These are phyloP conservation scores for Pecoramyces ruminantium DNA, from an alignment of 192 early-diverging fungal genomes.

Conservation along the genomic window DNA sequence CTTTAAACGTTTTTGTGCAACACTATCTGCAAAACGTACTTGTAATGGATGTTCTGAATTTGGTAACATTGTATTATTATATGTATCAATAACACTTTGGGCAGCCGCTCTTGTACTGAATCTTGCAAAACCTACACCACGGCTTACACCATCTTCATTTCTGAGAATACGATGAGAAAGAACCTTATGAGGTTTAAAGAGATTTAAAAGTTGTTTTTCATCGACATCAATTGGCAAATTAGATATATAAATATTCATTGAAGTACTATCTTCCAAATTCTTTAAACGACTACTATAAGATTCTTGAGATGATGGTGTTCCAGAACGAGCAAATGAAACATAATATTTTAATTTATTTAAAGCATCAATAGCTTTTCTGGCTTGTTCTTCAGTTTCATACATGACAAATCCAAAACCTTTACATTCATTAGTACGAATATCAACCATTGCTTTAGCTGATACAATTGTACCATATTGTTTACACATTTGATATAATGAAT, in stretches of 20 bases:
- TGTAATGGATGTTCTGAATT: conserved; percentile 45
- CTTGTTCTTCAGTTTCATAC: conserved; percentile 54
- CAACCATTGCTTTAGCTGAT: conserved; percentile 70
- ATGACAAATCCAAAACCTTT: conserved; percentile 83
- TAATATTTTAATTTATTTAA: conserved; percentile 45
- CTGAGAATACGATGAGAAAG: conserved; percentile 59
- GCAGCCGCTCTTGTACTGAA: conserved; percentile 57
- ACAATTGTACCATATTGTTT: conserved; percentile 34
- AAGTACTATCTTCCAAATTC: conserved; percentile 51
- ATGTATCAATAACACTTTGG: conserved; percentile 40
- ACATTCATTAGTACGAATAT: conserved; percentile 57
- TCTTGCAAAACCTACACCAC: conserved; percentile 69
- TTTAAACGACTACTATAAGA: conserved; percentile 45
- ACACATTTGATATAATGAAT: conserved; percentile 41
- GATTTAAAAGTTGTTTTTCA: conserved; percentile 39
- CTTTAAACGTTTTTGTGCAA: conserved; percentile 66
- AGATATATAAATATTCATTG: conserved; percentile 71
- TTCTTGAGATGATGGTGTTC: background rate
- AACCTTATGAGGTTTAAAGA: conserved; percentile 47
- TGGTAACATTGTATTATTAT: conserved; percentile 40
- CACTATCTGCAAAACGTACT: conserved; percentile 63
- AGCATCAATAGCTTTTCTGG: conserved; percentile 46
- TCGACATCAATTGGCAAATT: conserved; percentile 60
- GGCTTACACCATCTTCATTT: conserved; percentile 43
- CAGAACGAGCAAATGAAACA: conserved; percentile 43